Evolutionary conservation across 2,329 filamentous ascomycete species (phyloP), one percentile per base, ranked within the genome.

Genomic region (Trichoderma aggressivum): DNA sequence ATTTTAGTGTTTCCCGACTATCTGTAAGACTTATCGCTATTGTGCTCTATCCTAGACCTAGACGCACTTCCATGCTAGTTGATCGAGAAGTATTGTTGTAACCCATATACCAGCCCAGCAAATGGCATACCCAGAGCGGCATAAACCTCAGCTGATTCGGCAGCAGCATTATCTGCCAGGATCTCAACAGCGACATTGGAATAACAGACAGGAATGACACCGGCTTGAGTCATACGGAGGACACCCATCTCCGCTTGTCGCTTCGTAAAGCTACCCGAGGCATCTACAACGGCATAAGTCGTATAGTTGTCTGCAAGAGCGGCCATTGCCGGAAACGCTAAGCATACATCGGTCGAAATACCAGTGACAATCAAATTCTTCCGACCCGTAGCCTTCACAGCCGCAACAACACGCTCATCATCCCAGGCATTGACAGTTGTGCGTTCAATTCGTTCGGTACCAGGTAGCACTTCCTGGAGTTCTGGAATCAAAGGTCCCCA

Each of bases 361-460:
- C 43, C 43, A 21, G 43, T 47, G 2, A 21, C n/a, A 47, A 60
- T 60, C 18, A 60, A 24, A 24, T 36, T 60, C 11, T 60, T 62
- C 21, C 34, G 60, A 8, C 60, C 60, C 12, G 36, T 47, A 30
- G 60, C 36, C 18, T 63, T 47, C 14, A 50, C 60, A 32, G 60
- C 36, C 1, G 24, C 60, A 16, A 63, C 60, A 10, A 50, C 60
- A 47, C 60, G 60, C 36, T 18, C 18, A 32, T 63, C 59, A 30
- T 21, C 60, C 60, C 60, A 63, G 30, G 24, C 60, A 63, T 63
- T 63, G 60, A 63, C 36, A 8, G 60, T 63, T n/a, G 59, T 62
- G 60, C 60, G 36, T 21, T 63, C 60, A 30, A 63, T 63, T 63
- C 60, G 36, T 21, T 63, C 36, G 43, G 30, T 30, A 26, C 60